Evolutionary conservation across 345 rosid genomes (phyloP).

Genomic region (Ceriops tagal): DNA sequence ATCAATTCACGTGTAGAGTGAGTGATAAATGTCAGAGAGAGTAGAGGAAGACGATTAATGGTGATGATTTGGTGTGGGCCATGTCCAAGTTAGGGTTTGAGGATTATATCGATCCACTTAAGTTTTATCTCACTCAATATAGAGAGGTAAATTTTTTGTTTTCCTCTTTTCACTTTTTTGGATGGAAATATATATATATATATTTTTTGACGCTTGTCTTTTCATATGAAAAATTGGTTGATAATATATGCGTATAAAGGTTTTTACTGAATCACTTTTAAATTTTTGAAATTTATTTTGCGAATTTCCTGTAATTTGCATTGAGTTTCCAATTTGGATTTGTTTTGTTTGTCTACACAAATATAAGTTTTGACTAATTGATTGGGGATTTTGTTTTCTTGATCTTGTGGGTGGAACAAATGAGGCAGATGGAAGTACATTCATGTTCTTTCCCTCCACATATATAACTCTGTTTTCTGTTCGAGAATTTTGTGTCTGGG

Average conservation of each 20-base stretch:
- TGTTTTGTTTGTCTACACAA: neutral
- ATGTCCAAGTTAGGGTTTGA: conserved; percentile 97
- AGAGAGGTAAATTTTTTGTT: conserved; percentile 52
- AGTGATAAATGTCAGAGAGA: conserved; percentile 98
- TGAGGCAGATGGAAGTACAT: conserved; percentile 80
- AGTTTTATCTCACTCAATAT: conserved; percentile 67
- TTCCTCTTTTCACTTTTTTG: neutral
- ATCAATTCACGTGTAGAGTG: conserved; percentile 49
- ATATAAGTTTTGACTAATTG: conserved; percentile 6
- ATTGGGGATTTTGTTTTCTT: conserved; percentile 11
- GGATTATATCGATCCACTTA: conserved; percentile 91
- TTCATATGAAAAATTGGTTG: neutral
- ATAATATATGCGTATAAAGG: too few species aligned
- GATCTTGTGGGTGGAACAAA: conserved; percentile 21
- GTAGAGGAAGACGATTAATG: conserved; percentile 94
- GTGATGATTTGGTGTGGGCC: conserved; percentile 96
- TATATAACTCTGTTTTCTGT: neutral
- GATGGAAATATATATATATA: neutral
- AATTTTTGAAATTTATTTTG: neutral
- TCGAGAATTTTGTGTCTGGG: neutral
- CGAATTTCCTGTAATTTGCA: neutral
- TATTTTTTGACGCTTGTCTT: neutral
- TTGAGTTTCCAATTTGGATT: neutral
- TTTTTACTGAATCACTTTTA: too few species aligned
- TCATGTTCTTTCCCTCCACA: conserved; percentile 7